These are phyloP conservation scores for Neurospora tetraspora DNA, from an alignment of 495 filamentous ascomycete species.

Conservation along the genomic window DNA sequence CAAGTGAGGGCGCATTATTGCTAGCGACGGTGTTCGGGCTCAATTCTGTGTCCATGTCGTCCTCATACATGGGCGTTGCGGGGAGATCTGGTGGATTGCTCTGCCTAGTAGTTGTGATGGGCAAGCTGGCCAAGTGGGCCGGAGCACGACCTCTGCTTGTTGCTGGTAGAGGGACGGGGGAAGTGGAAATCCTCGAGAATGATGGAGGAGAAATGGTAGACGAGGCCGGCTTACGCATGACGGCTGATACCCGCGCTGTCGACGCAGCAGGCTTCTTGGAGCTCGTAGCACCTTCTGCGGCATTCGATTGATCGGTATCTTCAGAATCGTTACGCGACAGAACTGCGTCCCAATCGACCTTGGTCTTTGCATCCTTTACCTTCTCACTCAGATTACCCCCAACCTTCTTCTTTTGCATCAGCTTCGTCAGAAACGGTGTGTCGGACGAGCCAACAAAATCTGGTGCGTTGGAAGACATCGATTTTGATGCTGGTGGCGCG, in stretches of 20 bases:
- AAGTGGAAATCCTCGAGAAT: background rate
- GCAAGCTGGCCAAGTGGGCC: constrained; percentile 3
- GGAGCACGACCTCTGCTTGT: constrained; percentile 43
- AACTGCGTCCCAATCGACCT: constrained; percentile 41
- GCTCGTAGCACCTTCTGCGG: constrained; percentile 9
- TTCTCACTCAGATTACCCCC: constrained; percentile 52
- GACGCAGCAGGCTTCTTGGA: constrained; percentile 14
- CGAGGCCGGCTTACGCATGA: constrained; percentile 47
- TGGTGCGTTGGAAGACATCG: background rate
- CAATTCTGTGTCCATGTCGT: constrained; percentile 51
- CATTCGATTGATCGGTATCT: constrained; percentile 24
- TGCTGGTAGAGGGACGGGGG: constrained; percentile 36
- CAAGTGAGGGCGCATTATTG: constrained; percentile 73
- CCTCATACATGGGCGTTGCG: constrained; percentile 35
- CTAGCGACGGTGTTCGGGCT: constrained; percentile 73
- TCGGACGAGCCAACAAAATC: constrained; percentile 51
- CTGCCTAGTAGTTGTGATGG: background rate
- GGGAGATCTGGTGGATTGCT: constrained; percentile 18
- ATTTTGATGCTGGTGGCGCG: background rate
- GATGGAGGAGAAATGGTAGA: constrained; percentile 45
- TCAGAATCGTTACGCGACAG: constrained; percentile 41
- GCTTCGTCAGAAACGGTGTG: constrained; percentile 65
- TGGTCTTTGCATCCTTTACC: constrained; percentile 46
- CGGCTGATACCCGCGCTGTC: constrained; percentile 26
- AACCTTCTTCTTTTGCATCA: constrained; percentile 57